phyloP scores from a whole-genome alignment of 1,139 yeast species.

The Yamadazyma taylorii region DNA sequence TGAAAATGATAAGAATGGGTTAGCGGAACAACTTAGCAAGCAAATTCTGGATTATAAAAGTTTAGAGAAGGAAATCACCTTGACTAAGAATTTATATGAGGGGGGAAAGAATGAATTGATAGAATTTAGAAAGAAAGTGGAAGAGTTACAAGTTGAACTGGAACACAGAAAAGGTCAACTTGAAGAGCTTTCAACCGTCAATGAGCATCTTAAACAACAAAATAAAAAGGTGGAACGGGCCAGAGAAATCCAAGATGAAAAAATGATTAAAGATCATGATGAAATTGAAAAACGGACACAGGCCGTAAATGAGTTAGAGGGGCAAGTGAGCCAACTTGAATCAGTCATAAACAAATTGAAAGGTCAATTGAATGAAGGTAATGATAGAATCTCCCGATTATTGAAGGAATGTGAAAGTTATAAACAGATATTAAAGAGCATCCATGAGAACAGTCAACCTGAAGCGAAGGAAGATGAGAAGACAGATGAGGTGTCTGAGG shows the following conservation, averaged over 20 bases:
- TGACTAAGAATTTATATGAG: conserved; percentile 5
- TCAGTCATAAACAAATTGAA: not conserved
- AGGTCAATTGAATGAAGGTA: not conserved
- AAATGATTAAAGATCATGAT: conserved; percentile 7
- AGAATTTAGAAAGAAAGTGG: conserved; percentile 2
- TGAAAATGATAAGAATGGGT: not conserved
- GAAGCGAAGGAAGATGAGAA: not conserved
- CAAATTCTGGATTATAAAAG: conserved; percentile 6
- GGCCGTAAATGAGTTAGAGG: not conserved
- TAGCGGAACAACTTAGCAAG: conserved; percentile 1
- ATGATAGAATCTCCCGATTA: not conserved
- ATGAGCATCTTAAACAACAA: conserved; percentile 1
- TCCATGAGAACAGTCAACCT: not conserved
- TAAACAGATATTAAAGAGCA: not conserved
- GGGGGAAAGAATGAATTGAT: conserved; percentile 3
- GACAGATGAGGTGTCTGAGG: too few relatives aligned
- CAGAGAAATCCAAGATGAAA: conserved; percentile 11
- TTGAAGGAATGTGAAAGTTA: not conserved
- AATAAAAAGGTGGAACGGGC: conserved; percentile 4
- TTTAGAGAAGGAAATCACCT: conserved; percentile 7
- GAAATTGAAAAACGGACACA: conserved; percentile 1
- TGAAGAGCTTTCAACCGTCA: not conserved
- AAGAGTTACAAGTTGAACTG: not conserved
- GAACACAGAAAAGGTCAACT: not conserved
- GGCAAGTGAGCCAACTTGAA: conserved; percentile 1